phyloP scores from a whole-genome alignment of 345 rosid species.

The Cardamine resedifolia region DNA sequence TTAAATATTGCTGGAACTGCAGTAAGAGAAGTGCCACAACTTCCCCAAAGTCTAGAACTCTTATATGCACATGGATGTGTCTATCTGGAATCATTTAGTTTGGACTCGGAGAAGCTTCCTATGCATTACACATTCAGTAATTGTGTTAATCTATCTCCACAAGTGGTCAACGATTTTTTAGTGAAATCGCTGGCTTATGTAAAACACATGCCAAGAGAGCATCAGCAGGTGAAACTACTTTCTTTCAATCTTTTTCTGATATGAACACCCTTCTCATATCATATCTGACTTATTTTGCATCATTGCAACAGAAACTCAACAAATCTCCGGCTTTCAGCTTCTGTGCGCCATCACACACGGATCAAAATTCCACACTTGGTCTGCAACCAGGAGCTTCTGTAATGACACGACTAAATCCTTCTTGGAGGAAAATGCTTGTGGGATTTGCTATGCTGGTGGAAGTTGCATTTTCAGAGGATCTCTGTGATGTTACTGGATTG shows the following conservation, averaged over 20 bases:
- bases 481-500: background rate
- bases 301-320: background rate
- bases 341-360: background rate
- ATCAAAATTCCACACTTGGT: background rate
- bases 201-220: background rate
- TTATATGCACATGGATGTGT: conserved; percentile 5
- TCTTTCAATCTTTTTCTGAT: too few species aligned
- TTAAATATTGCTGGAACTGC: background rate
- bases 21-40: conserved; percentile 20
- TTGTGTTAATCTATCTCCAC: conserved; percentile 14
- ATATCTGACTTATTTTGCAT: background rate
- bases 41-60: conserved; percentile 6
- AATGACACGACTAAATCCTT: background rate
- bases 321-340: background rate
- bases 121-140: conserved; percentile 13
- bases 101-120: background rate
- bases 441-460: background rate
- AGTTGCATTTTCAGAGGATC: background rate
- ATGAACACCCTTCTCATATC: too few species aligned
- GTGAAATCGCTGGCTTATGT: background rate
- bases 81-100: background rate
- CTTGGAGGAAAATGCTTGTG: background rate
- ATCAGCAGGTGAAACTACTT: background rate
- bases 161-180: background rate
- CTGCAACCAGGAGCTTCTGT: background rate